Evolutionary conservation across 768 basidiomycete genomes (phyloP), one percentile per base, ranked within the genome.

Genomic region (Dioszegia hungarica): DNA sequence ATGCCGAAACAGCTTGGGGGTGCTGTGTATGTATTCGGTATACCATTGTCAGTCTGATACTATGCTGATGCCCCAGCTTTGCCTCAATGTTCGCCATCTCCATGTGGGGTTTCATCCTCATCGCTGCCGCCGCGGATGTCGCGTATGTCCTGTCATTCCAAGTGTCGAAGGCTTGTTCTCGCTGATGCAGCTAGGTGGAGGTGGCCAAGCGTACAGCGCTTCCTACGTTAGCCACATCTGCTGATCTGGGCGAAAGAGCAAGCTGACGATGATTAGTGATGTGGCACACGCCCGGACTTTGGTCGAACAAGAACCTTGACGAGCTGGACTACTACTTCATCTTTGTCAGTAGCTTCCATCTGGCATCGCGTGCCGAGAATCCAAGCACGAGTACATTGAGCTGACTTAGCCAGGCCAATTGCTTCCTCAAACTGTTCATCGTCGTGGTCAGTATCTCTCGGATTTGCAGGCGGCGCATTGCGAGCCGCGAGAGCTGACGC

Each of bases 1-100:
- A 72, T 72, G 34, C 70, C 70, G 3, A 72, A 72, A 56, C 70
- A 72, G 48, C 67, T 72, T 10, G 70, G 64, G 37, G 70, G 70
- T n/a, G 59, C 57, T 1, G 60, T 72, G 66, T 70, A 28, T 39
- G 27, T 33, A 3, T 15, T 25, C n/a, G n/a, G n/a, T n/a, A n/a
- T n/a, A n/a, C 1, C 10, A 6, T 36, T 34, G 22, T 24, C 33
- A 33, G 27, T 24, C 14, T 24, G 19, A 15, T 33, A 5, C 15
- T 22, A 37, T 1, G 36, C 38, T 53, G 46, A 15, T 49, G 20
- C 8, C 14, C 31, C 39, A 70, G 68, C 40, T 71, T 71, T 56
- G 59, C 62, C 24, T 57, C 64, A 1, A 29, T 47, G 5, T 63
- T 68, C 54, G 64, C 59, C 12, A 45, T 66, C 15, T 29, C 57